A percentile compares a stretch with the other conserved stretches of the same genome.
Conservation (phyloP, 2,329 filamentous ascomycete genomes). For the Elsinoe australis region DNA sequence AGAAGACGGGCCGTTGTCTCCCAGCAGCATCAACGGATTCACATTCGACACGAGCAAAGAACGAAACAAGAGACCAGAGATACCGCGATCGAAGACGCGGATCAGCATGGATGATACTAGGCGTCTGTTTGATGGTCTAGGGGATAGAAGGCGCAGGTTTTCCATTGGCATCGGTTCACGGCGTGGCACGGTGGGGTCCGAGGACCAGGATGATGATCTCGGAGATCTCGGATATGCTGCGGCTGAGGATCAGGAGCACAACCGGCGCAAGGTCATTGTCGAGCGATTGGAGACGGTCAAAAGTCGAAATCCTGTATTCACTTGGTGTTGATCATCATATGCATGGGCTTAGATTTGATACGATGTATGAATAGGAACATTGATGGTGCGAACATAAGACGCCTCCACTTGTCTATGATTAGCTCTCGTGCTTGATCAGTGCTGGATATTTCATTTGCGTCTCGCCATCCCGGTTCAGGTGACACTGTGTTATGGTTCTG, state of each 20-base stretch:
- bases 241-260: constrained; percentile 86
- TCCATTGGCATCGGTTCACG: constrained; percentile 21
- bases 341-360: background rate
- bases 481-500: too few species aligned
- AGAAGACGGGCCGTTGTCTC: constrained; percentile 26
- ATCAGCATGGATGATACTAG: constrained; percentile 38
- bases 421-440: too few species aligned
- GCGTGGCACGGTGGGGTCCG: constrained; percentile 32
- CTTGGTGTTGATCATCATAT: constrained; percentile 75
- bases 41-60: constrained; percentile 22
- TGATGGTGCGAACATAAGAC: too few species aligned
- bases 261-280: constrained; percentile 89
- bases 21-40: constrained; percentile 31
- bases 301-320: constrained; percentile 90
- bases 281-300: constrained; percentile 94
- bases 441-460: too few species aligned
- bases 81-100: constrained; percentile 28
- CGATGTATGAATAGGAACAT: constrained; percentile 15
- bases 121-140: constrained; percentile 23
- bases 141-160: constrained; percentile 23
- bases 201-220: constrained; percentile 60
- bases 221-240: constrained; percentile 92
- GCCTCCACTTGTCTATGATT: too few species aligned
- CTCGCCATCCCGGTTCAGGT: too few species aligned
- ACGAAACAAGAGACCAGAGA: constrained; percentile 21